A percentile compares a stretch with the other conserved stretches of the same genome.
phyloP scores from a whole-genome alignment of 768 basidiomycete species.

The Tephrocybe rancida region DNA sequence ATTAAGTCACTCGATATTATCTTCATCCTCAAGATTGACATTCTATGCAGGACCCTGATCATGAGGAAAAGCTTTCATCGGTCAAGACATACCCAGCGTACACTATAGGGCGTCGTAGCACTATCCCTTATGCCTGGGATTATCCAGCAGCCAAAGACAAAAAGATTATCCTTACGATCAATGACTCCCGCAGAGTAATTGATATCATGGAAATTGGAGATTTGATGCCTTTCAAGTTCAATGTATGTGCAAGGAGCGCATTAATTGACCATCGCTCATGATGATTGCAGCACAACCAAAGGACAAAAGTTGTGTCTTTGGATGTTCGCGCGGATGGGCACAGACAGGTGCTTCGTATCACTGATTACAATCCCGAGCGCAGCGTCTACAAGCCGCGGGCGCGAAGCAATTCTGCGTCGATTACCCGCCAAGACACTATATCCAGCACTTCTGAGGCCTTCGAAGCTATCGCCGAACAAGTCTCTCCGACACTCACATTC shows the following conservation, averaged over 20 bases:
- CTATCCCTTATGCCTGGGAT: conserved; percentile 88
- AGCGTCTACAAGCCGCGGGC: conserved; percentile 87
- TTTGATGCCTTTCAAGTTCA: conserved; percentile 86
- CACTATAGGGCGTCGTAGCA: conserved; percentile 55
- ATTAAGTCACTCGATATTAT: conserved; percentile 6
- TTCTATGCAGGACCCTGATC: conserved; percentile 42
- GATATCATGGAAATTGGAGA: conserved; percentile 97
- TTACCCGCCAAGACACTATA: conserved; percentile 69
- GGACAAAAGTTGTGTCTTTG: conserved; percentile 73
- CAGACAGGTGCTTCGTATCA: conserved; percentile 84
- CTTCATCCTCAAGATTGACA: neutral
- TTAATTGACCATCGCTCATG: neutral
- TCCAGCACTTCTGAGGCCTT: conserved; percentile 75
- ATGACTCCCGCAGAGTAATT: conserved; percentile 62
- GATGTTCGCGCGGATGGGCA: conserved; percentile 91
- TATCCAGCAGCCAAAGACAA: conserved; percentile 84
- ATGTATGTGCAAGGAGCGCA: conserved; percentile 43
- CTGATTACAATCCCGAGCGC: conserved; percentile 80
- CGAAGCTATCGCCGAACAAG: conserved; percentile 82
- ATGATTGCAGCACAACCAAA: conserved; percentile 48
- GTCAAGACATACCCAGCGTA: conserved; percentile 52
- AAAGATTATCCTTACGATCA: conserved; percentile 67
- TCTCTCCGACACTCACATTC: conserved; percentile 64
- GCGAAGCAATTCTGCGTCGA: conserved; percentile 44
- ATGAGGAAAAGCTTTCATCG: conserved; percentile 33